These are phyloP conservation scores for Rhizoclosmatium sp. DNA, from an alignment of 192 early-diverging fungal genomes.

Conservation along the genomic window DNA sequence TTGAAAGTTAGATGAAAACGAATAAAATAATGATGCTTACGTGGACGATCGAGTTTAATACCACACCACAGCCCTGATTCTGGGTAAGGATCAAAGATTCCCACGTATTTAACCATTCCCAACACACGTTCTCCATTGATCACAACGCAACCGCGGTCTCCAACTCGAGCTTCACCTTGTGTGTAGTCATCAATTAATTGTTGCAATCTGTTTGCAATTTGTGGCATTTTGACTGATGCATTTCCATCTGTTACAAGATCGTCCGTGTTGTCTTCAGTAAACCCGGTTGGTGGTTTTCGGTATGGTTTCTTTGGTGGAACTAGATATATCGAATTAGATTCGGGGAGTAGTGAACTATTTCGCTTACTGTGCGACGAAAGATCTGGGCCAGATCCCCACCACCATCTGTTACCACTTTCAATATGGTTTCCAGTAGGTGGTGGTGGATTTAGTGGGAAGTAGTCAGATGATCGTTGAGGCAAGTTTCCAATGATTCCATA, in stretches of 20 bases:
- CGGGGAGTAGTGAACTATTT: neutral
- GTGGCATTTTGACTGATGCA: slow-evolving; percentile 24
- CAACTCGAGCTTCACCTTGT: slow-evolving; percentile 37
- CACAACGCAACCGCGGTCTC: slow-evolving; percentile 47
- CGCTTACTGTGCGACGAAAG: slow-evolving; percentile 52
- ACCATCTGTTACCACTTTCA: slow-evolving; percentile 60
- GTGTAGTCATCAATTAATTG: slow-evolving; percentile 38
- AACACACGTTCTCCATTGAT: slow-evolving; percentile 44
- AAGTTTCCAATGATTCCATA: slow-evolving; percentile 51
- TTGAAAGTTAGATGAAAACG: neutral
- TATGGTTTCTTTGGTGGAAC: slow-evolving; percentile 27
- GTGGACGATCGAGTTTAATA: slow-evolving; percentile 47
- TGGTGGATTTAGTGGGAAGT: slow-evolving; percentile 58
- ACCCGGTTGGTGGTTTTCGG: neutral
- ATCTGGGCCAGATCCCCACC: slow-evolving; percentile 57
- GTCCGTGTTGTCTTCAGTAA: neutral
- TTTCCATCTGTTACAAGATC: neutral
- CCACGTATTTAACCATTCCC: slow-evolving; percentile 52
- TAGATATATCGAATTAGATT: slow-evolving; percentile 14
- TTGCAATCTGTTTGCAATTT: slow-evolving; percentile 30
- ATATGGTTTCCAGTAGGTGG: slow-evolving; percentile 59
- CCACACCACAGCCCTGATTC: slow-evolving; percentile 56
- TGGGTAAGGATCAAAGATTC: slow-evolving; percentile 50
- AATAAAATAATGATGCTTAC: slow-evolving; percentile 34
- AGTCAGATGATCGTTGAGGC: slow-evolving; percentile 46